These are phyloP conservation scores for Euphorbia pulcherrima DNA, from an alignment of 345 rosid species.

Conservation along the genomic window DNA sequence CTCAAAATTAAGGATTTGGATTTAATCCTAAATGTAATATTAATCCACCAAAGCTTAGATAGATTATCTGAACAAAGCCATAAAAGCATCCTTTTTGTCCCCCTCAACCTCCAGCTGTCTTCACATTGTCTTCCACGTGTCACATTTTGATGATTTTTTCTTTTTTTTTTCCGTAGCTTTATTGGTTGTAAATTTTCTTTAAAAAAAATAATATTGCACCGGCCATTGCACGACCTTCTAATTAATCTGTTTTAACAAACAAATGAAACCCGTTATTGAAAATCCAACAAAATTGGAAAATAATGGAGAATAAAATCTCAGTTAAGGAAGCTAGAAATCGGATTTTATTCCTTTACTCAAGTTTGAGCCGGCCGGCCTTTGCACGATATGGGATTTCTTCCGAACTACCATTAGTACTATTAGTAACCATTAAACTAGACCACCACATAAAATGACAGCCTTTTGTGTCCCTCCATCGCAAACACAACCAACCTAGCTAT, in stretches of 20 bases:
- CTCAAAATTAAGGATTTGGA: not conserved
- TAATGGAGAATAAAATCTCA: slow-evolving; percentile 27
- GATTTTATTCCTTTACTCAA: slow-evolving; percentile 25
- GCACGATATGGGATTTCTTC: slow-evolving; percentile 4
- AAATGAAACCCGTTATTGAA: not conserved
- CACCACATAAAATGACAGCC: not conserved
- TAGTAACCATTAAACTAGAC: not conserved
- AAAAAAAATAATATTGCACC: slow-evolving; percentile 21
- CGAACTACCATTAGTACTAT: too few species aligned
- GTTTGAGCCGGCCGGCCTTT: slow-evolving; percentile 7
- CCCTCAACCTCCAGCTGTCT: slow-evolving; percentile 38
- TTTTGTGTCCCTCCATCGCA: not conserved
- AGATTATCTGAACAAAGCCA: slow-evolving; percentile 36
- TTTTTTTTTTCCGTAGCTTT: too few species aligned
- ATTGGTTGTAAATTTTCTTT: not conserved
- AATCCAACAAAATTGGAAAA: not conserved
- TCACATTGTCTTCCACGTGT: slow-evolving; percentile 22
- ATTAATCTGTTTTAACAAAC: not conserved
- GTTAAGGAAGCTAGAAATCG: slow-evolving; percentile 11
- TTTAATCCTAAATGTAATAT: too few species aligned
- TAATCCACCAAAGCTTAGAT: too few species aligned
- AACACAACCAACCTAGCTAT: too few species aligned
- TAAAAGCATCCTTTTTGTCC: slow-evolving; percentile 5
- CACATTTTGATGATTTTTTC: slow-evolving; percentile 9
- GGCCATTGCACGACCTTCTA: slow-evolving; percentile 43